A percentile compares a stretch with the other conserved stretches of the same genome.
Evolutionary conservation across 75 land plant genomes (phyloP).

Genomic region (Ceratopteris richardii): DNA sequence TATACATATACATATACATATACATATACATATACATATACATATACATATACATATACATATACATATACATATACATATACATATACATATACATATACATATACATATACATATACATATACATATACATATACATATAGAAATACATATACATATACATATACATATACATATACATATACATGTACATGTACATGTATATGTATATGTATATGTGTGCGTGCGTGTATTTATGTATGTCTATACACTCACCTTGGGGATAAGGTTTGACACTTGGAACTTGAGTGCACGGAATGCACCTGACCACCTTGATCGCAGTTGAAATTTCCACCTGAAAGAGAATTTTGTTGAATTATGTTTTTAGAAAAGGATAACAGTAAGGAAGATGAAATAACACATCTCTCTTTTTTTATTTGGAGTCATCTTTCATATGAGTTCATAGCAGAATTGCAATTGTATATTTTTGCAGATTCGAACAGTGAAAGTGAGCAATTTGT

Average conservation of each 20-base stretch:
- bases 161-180: background rate
- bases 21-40: background rate
- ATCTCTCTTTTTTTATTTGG: background rate
- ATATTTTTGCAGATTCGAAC: conserved; percentile 47
- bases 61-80: background rate
- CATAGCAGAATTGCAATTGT: background rate
- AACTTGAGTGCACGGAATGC: background rate
- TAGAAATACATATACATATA: background rate
- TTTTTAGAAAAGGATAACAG: background rate
- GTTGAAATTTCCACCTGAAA: background rate
- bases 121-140: background rate
- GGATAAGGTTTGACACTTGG: background rate
- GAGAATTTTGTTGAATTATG: background rate
- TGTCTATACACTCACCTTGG: background rate
- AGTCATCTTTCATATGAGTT: background rate
- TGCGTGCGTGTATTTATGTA: background rate
- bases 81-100: background rate
- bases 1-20: background rate
- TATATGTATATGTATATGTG: background rate
- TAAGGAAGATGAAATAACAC: background rate
- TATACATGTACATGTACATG: background rate
- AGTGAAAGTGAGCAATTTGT: conserved; percentile 64
- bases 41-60: background rate
- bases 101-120: background rate
- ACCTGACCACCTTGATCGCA: background rate